Percentiles rank a stretch among this genome's conserved stretches.
These are phyloP conservation scores for Bryoerythrophyllum caledonicum DNA, from an alignment of 225 moss, liverwort and hornwort genomes.

Conservation along the genomic window DNA sequence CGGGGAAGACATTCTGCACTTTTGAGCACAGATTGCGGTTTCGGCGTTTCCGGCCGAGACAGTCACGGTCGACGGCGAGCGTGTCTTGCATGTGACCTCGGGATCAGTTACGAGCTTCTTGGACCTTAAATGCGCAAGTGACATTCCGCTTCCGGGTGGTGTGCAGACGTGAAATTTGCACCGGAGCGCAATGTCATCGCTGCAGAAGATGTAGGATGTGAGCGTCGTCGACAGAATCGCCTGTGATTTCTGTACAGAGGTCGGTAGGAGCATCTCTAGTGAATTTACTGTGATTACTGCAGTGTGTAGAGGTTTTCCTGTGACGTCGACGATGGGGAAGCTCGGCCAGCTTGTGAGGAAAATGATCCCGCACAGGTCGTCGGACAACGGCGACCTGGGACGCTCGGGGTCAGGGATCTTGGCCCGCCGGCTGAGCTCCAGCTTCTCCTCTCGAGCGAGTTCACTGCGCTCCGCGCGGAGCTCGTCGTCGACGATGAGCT, in stretches of 20 bases:
- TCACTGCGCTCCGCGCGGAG: constrained; percentile 15
- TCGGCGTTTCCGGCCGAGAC: background rate
- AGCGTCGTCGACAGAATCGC: too few relatives aligned
- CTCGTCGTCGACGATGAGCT: constrained; percentile 18
- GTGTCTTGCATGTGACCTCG: background rate
- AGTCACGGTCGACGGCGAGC: background rate
- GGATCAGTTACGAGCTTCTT: background rate
- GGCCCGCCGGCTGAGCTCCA: constrained; percentile 5
- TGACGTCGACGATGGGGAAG: constrained; percentile 11
- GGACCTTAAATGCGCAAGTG: too few relatives aligned
- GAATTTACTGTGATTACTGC: background rate
- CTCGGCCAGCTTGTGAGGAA: constrained; percentile 14
- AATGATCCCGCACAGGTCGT: constrained; percentile 8
- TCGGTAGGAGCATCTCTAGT: too few relatives aligned
- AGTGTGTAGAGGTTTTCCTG: background rate
- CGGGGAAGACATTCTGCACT: background rate
- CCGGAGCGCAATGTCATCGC: background rate
- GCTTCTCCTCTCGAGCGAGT: constrained; percentile 1
- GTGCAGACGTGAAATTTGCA: background rate
- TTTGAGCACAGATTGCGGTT: background rate
- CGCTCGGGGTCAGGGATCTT: background rate
- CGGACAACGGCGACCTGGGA: background rate
- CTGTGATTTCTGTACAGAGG: too few relatives aligned
- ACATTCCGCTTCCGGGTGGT: background rate
- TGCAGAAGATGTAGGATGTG: background rate